These are phyloP conservation scores for Aspergillus quadrilineatus DNA, from an alignment of 2,329 filamentous ascomycete genomes.

Conservation along the genomic window DNA sequence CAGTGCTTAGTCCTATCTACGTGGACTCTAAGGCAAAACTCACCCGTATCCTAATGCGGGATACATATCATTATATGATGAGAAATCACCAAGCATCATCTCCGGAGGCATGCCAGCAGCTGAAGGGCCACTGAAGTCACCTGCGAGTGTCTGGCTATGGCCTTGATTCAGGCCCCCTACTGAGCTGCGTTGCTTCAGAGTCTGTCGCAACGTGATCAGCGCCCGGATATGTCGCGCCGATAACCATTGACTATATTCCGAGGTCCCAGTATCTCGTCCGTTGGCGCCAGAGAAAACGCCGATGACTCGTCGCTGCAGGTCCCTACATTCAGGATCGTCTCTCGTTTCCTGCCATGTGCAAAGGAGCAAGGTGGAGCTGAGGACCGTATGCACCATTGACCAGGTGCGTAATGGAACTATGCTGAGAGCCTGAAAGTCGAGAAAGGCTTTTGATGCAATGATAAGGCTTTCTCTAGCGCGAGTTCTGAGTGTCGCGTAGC, in stretches of 20 bases:
- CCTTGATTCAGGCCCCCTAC: too few species aligned
- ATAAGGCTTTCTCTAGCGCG: conserved; percentile 29
- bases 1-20: not conserved
- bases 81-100: not conserved
- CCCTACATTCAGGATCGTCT: conserved; percentile 29
- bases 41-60: conserved; percentile 13
- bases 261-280: conserved; percentile 13
- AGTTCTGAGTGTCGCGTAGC: conserved; percentile 17
- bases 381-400: conserved; percentile 37
- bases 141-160: not conserved
- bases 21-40: conserved; percentile 1
- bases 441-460: conserved; percentile 31
- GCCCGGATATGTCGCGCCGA: conserved; percentile 32
- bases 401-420: conserved; percentile 32
- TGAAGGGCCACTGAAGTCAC: too few species aligned
- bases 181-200: conserved; percentile 12
- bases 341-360: conserved; percentile 37
- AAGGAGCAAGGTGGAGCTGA: conserved; percentile 34
- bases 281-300: conserved; percentile 29
- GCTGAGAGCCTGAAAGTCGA: conserved; percentile 34
- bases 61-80: conserved; percentile 4
- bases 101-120: not conserved
- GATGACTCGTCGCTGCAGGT: conserved; percentile 32
- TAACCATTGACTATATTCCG: conserved; percentile 29
- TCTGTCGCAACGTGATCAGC: conserved; percentile 26